Conservation (phyloP, 1,284 basidiomycete species). For the Cutaneotrichosporon daszewskae region DNA sequence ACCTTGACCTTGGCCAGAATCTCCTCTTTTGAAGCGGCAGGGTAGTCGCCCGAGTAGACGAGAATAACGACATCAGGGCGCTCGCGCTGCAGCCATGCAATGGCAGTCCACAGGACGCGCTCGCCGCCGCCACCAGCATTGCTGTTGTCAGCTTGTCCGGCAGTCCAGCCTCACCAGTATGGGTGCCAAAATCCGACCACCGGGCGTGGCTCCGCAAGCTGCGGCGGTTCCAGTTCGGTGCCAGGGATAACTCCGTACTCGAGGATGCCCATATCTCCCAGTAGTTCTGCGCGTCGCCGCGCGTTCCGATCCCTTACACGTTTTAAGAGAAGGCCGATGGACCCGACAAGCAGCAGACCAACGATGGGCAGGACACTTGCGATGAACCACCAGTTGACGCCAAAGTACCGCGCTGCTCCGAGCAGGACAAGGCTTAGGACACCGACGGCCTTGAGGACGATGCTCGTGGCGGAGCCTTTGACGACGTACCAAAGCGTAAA, state of each 20-base stretch:
- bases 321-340: constrained; percentile 13
- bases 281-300: constrained; percentile 19
- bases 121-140: constrained; percentile 98
- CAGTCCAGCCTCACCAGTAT: constrained; percentile 64
- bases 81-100: constrained; percentile 69
- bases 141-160: constrained; percentile 49
- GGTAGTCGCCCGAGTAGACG: constrained; percentile 82
- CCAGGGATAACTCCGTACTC: constrained; percentile 29
- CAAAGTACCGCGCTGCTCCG: constrained; percentile 14
- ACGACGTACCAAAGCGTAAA: constrained; percentile 28
- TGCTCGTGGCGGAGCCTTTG: constrained; percentile 28
- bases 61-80: constrained; percentile 67
- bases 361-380: constrained; percentile 35
- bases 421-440: constrained; percentile 3
- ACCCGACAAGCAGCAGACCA: constrained; percentile 21
- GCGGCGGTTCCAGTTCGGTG: constrained; percentile 26
- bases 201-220: constrained; percentile 25
- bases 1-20: constrained; percentile 82
- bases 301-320: constrained; percentile 26
- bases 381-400: constrained; percentile 37
- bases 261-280: constrained; percentile 30
- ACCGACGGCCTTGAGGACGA: constrained; percentile 18
- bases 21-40: constrained; percentile 67
- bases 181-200: constrained; percentile 90
- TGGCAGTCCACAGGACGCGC: constrained; percentile 89